Evolutionary conservation across 768 basidiomycete species (phyloP).

Genomic region (Tricholoma sp.): DNA sequence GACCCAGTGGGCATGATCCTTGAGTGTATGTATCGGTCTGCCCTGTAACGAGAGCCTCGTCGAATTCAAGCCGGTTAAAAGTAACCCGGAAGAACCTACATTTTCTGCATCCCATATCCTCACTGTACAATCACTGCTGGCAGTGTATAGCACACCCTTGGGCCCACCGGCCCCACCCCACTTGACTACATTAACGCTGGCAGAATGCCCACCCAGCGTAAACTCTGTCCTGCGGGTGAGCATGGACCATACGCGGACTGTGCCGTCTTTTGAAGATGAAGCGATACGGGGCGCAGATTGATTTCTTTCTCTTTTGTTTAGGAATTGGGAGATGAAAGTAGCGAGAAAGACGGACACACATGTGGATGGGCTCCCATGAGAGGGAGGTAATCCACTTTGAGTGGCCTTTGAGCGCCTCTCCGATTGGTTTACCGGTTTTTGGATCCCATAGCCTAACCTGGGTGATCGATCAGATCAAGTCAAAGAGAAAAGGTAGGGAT

Average conservation of each 20-base stretch:
- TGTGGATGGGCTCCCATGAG: conserved; percentile 93
- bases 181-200: conserved; percentile 90
- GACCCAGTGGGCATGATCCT: conserved; percentile 99
- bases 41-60: conserved; percentile 46
- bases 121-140: conserved; percentile 90
- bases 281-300: conserved; percentile 76
- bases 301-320: conserved; percentile 45
- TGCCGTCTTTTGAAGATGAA: conserved; percentile 94
- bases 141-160: conserved; percentile 85
- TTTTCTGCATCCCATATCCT: conserved; percentile 87
- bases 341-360: conserved; percentile 38
- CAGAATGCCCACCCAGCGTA: conserved; percentile 88
- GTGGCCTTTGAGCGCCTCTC: conserved; percentile 89
- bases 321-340: neutral
- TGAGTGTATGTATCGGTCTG: conserved; percentile 74
- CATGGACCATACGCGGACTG: conserved; percentile 92
- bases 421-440: conserved; percentile 81
- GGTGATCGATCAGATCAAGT: neutral
- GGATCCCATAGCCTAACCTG: conserved; percentile 91
- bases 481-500: conserved; percentile 1
- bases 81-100: conserved; percentile 33
- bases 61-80: neutral
- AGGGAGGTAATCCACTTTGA: conserved; percentile 95
- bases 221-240: conserved; percentile 68
- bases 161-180: conserved; percentile 84